Base-by-base conservation (phyloP, 441 rosid genomes). In the Viola pubescens region DNA sequence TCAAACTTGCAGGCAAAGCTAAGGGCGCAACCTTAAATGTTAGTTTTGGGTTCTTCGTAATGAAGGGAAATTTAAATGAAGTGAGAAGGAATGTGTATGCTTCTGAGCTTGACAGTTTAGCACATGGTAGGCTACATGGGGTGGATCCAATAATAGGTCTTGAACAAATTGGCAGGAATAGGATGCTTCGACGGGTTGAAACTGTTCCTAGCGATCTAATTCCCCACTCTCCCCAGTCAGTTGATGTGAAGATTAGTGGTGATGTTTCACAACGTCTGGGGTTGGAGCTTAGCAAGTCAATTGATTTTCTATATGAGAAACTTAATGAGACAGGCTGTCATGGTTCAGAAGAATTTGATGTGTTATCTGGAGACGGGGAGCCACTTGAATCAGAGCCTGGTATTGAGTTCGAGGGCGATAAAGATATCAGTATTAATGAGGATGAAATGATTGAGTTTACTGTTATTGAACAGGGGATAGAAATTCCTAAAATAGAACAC, bases 11-110 rank as follows among this genome's bases (percentile, higher is more conserved):
- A 0, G 94, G 85, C 47, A 62, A 75, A 70, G 89, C 89, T 46
- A 75, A 70, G 56, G 86, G 86, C 46, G 91, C 96, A 8, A 69
- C 79, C 50, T 74, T 89, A 67, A 85, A 82, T 72, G 82, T 92
- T 73, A 82, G 94, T 75, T 82, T 89, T 59, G 81, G 89, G 60
- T 91, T 77, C 80, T 72, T 74, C 1, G 54, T 79, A 48, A 63
- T 79, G 43, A 69, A 56, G 62, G 80, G 73, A 41, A 66, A 56
- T 70, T 74, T 61, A 48, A 52, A 43, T 43, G 76, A 61, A 55
- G 54, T 81, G 5, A 65, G 69, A 55, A 64, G 65, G 56, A 71
- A 70, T 43, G 54, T 51, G 65, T 67, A 58, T 65, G 60, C 67
- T 45, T 57, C 70, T 10, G 73, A 75, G 70, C 66, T 58, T 13